Evolutionary conservation across 176 grass and related monocot species (phyloP), one percentile per base, ranked within the genome.

Genomic region (Aegilops umbellulata): DNA sequence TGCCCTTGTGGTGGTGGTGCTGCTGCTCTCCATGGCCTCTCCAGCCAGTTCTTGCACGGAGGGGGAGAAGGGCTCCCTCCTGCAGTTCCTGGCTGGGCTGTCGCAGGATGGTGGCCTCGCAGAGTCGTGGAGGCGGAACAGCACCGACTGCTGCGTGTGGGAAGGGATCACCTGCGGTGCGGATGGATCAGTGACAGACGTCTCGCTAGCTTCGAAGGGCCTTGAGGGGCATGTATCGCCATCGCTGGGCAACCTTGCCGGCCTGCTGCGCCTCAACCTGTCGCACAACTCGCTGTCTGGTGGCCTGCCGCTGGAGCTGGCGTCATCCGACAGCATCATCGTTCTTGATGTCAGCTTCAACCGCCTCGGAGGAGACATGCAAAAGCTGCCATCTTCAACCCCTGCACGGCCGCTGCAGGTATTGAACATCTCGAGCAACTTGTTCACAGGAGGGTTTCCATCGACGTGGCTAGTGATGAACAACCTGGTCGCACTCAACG

Each of bases 321-420:
- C 80, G 25, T 78, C n/a, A 1, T 84, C 91, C 2, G 39, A 32
- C 6, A 90, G 70, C 55, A 67, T 92, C 24, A 6, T 81, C 4
- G 27, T 84, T 2, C 85, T 90, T 10, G 84, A 93, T 7, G 69
- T 92, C 77, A 90, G 91, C 68, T 92, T 92, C 74, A 92, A 92
- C 83, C 20, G 34, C 29, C 87, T 92, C 10, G 19, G 20, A 0
- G 85, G 70, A 32, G 57, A 27, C 64, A 38, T 92, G 6, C 5
- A 36, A 27, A 78, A 71, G 8, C 66, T 78, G 55, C 82, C 75
- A 51, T 84, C 67, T 41, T 84, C 69, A 65, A 44, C 62, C 25
- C 15, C 47, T 44, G 27, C 10, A 4, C 53, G 8, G 22, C 65
- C 82, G 23, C 78, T 90, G 64, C 38, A 87, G 61, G 91, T 90